Base-by-base conservation (phyloP, 371 early-diverging fungal species). In the Zychaea mexicana region DNA sequence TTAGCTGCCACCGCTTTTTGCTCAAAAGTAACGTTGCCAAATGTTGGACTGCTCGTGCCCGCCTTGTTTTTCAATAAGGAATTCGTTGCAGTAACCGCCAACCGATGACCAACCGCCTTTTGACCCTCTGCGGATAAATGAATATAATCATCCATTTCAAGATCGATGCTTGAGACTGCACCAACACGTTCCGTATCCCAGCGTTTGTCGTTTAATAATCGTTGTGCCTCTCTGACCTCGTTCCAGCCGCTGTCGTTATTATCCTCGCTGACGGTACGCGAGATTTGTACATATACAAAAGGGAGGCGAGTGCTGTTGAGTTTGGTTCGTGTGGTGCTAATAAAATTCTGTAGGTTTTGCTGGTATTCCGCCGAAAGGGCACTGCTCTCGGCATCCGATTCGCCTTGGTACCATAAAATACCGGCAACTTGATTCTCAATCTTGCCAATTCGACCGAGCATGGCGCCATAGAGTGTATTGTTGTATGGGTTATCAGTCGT, bases 391-490 rank as follows among this genome's bases (percentile, higher is more conserved):
- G 55, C 62, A 47, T 81, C 78, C 8, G 78, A 69, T 61, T 81
- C 81, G 0, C 81, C 81, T 58, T 81, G 81, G 10, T 71, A 77
- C 81, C 81, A 81, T 7, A 81, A 57, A 0, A 82, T 55, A n/a
- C 82, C 82, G 10, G 72, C 70, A 13, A 77, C 33, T 2, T 27
- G 32, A 0, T 57, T 59, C 0, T 69, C 76, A 0, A 61, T 57
- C 7, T 28, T 47, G 7, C 39, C 26, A 12, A 75, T 65, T 2
- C 70, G 61, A 2, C 54, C 71, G 0, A 74, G 59, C 77, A 78
- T 75, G 27, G 82, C 79, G 12, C 74, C 77, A 54, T 75, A 82
- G 0, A 82, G 47, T 0, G 72, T 73, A 21, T 64, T 60, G 9
- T 57, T 58, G 17, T 7, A 65, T 7, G 62, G 33, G n/a, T 62